A percentile compares a stretch with the other conserved stretches of the same genome.
Conservation (phyloP, 2,329 filamentous ascomycete species). For the Calonectria henricotiae region DNA sequence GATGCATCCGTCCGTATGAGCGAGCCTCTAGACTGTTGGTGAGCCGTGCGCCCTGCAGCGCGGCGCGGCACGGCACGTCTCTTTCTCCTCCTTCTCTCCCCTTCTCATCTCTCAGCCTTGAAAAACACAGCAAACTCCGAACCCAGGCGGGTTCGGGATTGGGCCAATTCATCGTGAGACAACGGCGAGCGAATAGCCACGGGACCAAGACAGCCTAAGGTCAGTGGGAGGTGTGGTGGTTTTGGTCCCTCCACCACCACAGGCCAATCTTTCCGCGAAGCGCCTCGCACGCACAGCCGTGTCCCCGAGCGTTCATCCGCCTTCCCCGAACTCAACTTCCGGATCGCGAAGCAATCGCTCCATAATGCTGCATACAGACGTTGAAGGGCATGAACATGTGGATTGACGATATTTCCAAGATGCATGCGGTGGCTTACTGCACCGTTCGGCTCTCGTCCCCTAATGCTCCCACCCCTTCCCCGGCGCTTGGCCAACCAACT, state of each 20-base stretch:
- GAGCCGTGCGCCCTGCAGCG: constrained; percentile 30
- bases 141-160: constrained; percentile 1
- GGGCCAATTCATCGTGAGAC: constrained; percentile 8
- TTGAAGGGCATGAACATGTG: constrained; percentile 11
- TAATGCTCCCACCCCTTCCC: constrained; percentile 4
- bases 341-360: constrained; percentile 2
- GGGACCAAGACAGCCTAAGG: background rate
- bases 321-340: constrained; percentile 31
- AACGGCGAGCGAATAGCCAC: constrained; percentile 10
- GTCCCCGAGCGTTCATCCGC: constrained; percentile 16
- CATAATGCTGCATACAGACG: background rate
- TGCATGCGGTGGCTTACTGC: constrained; percentile 25
- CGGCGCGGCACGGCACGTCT: constrained; percentile 34
- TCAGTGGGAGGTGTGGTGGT: background rate
- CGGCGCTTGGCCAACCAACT: constrained; percentile 15
- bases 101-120: constrained; percentile 22
- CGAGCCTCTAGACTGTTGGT: constrained; percentile 23
- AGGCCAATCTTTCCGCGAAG: constrained; percentile 10
- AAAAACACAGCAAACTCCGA: background rate
- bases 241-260: background rate
- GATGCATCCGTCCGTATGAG: constrained; percentile 18
- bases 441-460: constrained; percentile 7
- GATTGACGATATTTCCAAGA: constrained; percentile 3
- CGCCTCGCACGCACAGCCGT: constrained; percentile 7
- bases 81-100: background rate